phyloP scores from a whole-genome alignment of 2,329 filamentous ascomycete species.

The Salinomyces thailandicus region DNA sequence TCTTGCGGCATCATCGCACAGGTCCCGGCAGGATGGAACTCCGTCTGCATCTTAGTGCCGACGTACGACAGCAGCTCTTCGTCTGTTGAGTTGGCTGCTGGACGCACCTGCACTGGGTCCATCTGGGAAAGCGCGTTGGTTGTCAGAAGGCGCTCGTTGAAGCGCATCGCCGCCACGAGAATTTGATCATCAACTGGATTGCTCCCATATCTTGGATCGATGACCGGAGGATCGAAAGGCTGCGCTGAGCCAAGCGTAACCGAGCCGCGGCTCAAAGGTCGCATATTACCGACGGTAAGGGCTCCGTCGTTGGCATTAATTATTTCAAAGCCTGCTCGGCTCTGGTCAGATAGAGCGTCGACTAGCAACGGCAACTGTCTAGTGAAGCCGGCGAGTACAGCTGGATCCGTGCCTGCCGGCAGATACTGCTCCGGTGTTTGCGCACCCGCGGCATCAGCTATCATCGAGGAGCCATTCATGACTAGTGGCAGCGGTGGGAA shows the following conservation, averaged over 20 bases:
- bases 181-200: slow-evolving; percentile 31
- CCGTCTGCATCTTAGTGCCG: slow-evolving; percentile 27
- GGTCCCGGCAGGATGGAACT: slow-evolving; percentile 43
- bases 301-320: slow-evolving; percentile 24
- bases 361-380: slow-evolving; percentile 16
- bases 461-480: slow-evolving; percentile 10
- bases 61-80: slow-evolving; percentile 20
- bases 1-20: slow-evolving; percentile 40
- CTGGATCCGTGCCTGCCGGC: slow-evolving; percentile 7
- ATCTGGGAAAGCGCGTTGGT: slow-evolving; percentile 15
- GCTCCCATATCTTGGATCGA: slow-evolving; percentile 37
- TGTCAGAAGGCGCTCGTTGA: slow-evolving; percentile 19
- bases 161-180: slow-evolving; percentile 19
- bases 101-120: slow-evolving; percentile 14
- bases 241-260: slow-evolving; percentile 30
- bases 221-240: slow-evolving; percentile 29
- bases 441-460: slow-evolving; percentile 10
- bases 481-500: slow-evolving; percentile 20
- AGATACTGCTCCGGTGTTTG: slow-evolving; percentile 17
- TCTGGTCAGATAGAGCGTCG: slow-evolving; percentile 14
- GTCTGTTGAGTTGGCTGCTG: slow-evolving; percentile 20
- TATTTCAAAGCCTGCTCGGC: slow-evolving; percentile 20
- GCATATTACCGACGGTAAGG: slow-evolving; percentile 27
- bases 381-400: slow-evolving; percentile 18
- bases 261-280: slow-evolving; percentile 37